Percentiles rank a stretch among this genome's conserved stretches.
Evolutionary conservation across 2,329 filamentous ascomycete genomes (phyloP).

Genomic region (Aspergillus tamarii): DNA sequence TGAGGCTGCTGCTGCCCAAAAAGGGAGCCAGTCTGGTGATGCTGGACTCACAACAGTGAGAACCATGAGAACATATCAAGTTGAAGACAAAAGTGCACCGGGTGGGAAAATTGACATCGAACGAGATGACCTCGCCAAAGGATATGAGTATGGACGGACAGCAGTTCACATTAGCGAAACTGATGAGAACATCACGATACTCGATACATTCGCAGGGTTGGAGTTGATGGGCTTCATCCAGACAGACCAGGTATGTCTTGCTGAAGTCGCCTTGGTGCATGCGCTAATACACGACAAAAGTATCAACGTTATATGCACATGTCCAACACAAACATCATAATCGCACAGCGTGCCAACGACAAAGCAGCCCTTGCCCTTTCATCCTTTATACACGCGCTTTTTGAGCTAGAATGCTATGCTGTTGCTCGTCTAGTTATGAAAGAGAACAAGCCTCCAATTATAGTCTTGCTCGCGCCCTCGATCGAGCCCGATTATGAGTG

Average conservation of each 20-base stretch:
- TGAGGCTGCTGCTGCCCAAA: slow-evolving; percentile 46
- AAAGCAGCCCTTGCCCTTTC: slow-evolving; percentile 83
- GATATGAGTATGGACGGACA: slow-evolving; percentile 90
- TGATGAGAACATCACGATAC: slow-evolving; percentile 84
- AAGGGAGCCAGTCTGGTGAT: slow-evolving; percentile 34
- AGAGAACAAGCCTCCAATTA: slow-evolving; percentile 74
- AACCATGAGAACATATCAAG: slow-evolving; percentile 76
- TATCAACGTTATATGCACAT: slow-evolving; percentile 85
- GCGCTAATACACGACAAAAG: slow-evolving; percentile 43
- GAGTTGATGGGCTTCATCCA: slow-evolving; percentile 87
- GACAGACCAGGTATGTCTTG: slow-evolving; percentile 63
- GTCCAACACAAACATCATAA: slow-evolving; percentile 76
- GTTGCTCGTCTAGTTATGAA: slow-evolving; percentile 84
- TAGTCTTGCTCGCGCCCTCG: slow-evolving; percentile 78
- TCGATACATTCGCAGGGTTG: slow-evolving; percentile 75
- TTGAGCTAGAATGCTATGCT: slow-evolving; percentile 82
- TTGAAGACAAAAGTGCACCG: slow-evolving; percentile 72
- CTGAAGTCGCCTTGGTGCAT: neutral
- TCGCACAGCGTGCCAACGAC: slow-evolving; percentile 77
- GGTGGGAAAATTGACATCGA: slow-evolving; percentile 82
- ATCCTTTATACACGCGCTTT: slow-evolving; percentile 84
- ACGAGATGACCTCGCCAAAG: slow-evolving; percentile 83
- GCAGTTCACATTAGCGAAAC: slow-evolving; percentile 86
- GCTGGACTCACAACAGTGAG: slow-evolving; percentile 69
- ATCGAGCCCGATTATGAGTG: slow-evolving; percentile 81